Percentiles rank a stretch among this genome's conserved stretches.
Conservation (phyloP, 1,284 basidiomycete species). For the Ustilago shanxiensis region DNA sequence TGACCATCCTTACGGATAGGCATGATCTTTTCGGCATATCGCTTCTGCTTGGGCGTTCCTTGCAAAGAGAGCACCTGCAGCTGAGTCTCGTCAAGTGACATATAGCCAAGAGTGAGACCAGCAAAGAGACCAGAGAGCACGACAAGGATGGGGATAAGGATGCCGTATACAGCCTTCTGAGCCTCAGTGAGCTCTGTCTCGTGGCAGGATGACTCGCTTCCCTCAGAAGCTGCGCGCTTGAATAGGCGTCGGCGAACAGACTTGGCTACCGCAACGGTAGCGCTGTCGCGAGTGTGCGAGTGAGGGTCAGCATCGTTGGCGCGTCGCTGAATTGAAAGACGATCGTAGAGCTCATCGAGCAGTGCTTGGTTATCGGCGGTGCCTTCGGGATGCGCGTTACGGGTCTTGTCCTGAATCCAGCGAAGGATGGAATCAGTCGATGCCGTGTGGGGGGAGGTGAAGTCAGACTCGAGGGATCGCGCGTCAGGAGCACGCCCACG, state of each 20-base stretch:
- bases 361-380: slow-evolving; percentile 20
- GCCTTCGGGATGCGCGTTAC: neutral
- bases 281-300: neutral
- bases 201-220: slow-evolving; percentile 9
- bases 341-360: slow-evolving; percentile 40
- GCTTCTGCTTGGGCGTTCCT: slow-evolving; percentile 83
- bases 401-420: slow-evolving; percentile 30
- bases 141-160: slow-evolving; percentile 75
- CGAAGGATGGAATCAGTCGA: slow-evolving; percentile 15
- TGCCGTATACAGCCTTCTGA: slow-evolving; percentile 58
- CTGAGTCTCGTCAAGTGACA: slow-evolving; percentile 93
- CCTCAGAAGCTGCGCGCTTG: slow-evolving; percentile 32
- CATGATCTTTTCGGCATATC: slow-evolving; percentile 85
- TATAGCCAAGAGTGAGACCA: slow-evolving; percentile 86
- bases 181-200: slow-evolving; percentile 31
- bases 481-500: slow-evolving; percentile 20
- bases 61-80: slow-evolving; percentile 86
- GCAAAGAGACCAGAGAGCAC: slow-evolving; percentile 77
- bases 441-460: neutral
- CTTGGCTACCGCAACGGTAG: neutral
- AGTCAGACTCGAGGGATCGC: slow-evolving; percentile 14
- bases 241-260: slow-evolving; percentile 30
- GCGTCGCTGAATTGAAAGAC: slow-evolving; percentile 29
- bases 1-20: slow-evolving; percentile 79
- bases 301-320: neutral